Conservation (phyloP, 768 basidiomycete genomes). For the Kwoniella bestiolae region DNA sequence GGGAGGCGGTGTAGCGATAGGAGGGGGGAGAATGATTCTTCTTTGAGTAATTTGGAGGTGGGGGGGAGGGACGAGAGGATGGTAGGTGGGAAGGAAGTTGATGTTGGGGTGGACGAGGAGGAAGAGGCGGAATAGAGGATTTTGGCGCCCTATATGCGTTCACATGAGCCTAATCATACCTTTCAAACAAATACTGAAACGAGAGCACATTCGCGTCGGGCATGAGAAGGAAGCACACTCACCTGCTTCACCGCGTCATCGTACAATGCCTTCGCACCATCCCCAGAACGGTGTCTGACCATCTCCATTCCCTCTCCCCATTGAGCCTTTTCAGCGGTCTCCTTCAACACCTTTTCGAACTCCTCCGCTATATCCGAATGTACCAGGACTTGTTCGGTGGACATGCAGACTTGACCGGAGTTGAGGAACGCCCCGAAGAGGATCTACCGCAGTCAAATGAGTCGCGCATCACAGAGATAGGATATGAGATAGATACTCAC, state of each 20-base stretch:
- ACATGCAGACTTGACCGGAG: conserved; percentile 57
- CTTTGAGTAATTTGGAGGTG: conserved; percentile 16
- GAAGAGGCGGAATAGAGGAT: conserved; percentile 13
- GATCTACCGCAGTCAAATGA: conserved; percentile 29
- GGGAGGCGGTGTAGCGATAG: conserved; percentile 58
- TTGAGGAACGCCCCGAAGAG: conserved; percentile 54
- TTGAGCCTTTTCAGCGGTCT: conserved; percentile 18
- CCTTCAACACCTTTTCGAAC: conserved; percentile 33
- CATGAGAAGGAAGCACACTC: no score
- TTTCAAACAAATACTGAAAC: no score
- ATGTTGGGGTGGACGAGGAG: conserved; percentile 4
- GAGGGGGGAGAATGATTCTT: conserved; percentile 69
- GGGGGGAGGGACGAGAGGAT: conserved; percentile 30
- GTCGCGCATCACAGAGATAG: background rate
- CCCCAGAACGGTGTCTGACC: conserved; percentile 23
- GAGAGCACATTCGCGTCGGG: no score
- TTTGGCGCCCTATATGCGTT: conserved; percentile 27
- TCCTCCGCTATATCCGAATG: conserved; percentile 36
- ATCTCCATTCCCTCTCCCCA: conserved; percentile 31
- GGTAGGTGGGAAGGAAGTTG: conserved; percentile 15
- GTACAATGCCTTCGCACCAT: conserved; percentile 20
- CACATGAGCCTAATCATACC: no score
- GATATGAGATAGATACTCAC: conserved; percentile 27
- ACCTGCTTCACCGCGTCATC: conserved; percentile 34
- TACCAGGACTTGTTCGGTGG: conserved; percentile 54